Base-by-base conservation (phyloP, 257 asterid species). In the Penstemon barbatus region DNA sequence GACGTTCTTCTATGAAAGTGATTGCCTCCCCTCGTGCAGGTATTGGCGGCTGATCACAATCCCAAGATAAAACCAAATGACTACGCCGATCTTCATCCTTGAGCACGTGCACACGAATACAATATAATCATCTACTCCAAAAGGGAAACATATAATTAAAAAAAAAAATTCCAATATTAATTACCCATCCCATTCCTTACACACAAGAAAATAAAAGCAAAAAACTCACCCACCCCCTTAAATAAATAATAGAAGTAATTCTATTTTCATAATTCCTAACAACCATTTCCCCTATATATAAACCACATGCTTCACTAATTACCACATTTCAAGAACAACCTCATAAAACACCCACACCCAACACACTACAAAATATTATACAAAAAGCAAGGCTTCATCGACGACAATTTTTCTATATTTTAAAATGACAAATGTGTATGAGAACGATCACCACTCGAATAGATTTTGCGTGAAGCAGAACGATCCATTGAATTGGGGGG, bases 401-500 rank as follows among this genome's bases (percentile, higher is more conserved):
- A 49, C 72, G 0, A 61, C 65, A 50, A 58, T 62, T 25, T 25
- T 25, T 25, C 33, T 25, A 2, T 25, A 25, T 25, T 2, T 25
- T 25, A 25, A 25, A 25, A 25, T 25, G 33, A 25, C 33, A 25
- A 2, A 2, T 25, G 33, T 25, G 33, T 25, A 25, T 25, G 79
- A 54, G 38, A 71, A 68, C 13, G 70, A 70, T 5, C 57, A 57
- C 55, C 11, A 58, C n/a, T 46, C 74, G 0, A 77, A 77, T 57
- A 83, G 80, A 0, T 44, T 78, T 19, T 83, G 87, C 75, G 57
- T 68, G 73, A 25, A 71, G 54, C 63, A 63, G 54, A 55, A 56
- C 8, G 88, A 83, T 18, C 88, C 85, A 13, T 46, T 83, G 71
- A 80, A 80, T 69, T 83, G 88, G 88, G 82, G 51, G 5, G 50